A percentile compares a stretch with the other conserved stretches of the same genome.
Conservation (phyloP, 2,329 filamentous ascomycete genomes). For the Epichloe gansuensis region DNA sequence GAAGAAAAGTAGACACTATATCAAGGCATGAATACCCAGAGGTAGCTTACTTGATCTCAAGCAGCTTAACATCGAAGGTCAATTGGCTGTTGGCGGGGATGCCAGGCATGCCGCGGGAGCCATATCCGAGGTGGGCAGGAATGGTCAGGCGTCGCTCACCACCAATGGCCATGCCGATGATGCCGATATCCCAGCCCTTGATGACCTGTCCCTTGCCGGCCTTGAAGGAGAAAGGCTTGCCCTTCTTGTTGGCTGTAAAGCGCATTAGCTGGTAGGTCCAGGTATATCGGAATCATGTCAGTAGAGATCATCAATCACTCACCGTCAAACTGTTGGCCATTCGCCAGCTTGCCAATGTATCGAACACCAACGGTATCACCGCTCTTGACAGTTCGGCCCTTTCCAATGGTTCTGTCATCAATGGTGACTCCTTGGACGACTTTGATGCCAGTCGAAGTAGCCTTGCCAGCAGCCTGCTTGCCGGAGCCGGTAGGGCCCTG, state of each 20-base stretch:
- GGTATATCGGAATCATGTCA: neutral
- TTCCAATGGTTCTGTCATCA: conserved; percentile 88
- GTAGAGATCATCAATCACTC: conserved; percentile 25
- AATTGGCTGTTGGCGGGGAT: conserved; percentile 88
- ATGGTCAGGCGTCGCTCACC: conserved; percentile 89
- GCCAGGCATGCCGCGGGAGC: conserved; percentile 66
- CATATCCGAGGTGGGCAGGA: conserved; percentile 78
- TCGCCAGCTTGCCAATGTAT: conserved; percentile 93
- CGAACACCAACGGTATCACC: conserved; percentile 86
- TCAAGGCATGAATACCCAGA: neutral
- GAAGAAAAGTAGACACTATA: neutral
- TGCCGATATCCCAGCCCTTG: conserved; percentile 95
- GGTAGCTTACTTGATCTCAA: conserved; percentile 61
- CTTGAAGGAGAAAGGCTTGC: conserved; percentile 94
- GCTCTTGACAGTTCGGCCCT: conserved; percentile 73
- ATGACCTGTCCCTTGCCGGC: conserved; percentile 91
- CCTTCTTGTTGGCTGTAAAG: conserved; percentile 82
- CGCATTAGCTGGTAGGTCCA: neutral
- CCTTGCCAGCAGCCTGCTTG: conserved; percentile 25
- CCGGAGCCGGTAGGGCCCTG: conserved; percentile 76
- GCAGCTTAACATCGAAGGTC: conserved; percentile 80
- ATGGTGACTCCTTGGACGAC: conserved; percentile 79
- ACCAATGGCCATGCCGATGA: conserved; percentile 83
- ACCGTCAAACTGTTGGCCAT: conserved; percentile 94
- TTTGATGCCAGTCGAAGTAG: conserved; percentile 55